A percentile compares a stretch with the other conserved stretches of the same genome.
phyloP scores from a whole-genome alignment of 352 stramenopile species.

The Blastocystis sp. region DNA sequence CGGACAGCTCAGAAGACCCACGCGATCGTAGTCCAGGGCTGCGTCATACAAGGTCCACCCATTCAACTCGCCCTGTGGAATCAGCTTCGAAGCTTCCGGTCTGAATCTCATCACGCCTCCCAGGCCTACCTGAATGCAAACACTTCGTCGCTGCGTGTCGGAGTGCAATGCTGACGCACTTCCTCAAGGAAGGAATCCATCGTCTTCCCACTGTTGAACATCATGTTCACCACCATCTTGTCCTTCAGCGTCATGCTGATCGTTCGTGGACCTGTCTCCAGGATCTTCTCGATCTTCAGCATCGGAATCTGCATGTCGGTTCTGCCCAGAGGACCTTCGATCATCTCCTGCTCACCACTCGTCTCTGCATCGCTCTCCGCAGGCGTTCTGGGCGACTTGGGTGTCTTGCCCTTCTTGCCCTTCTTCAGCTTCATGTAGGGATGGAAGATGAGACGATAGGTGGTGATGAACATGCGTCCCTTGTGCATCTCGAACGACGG shows the following conservation, averaged over 20 bases:
- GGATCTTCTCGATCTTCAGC: conserved; percentile 48
- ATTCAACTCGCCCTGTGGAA: conserved; percentile 55
- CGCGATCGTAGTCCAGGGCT: conserved; percentile 71
- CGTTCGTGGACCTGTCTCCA: conserved; percentile 33
- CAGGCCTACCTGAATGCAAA: conserved; percentile 43
- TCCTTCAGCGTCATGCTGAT: conserved; percentile 54
- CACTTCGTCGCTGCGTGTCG: conserved; percentile 32
- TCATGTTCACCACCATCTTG: conserved; percentile 55
- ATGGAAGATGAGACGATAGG: conserved; percentile 60
- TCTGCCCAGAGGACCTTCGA: conserved; percentile 2
- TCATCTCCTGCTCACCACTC: neutral
- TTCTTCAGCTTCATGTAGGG: conserved; percentile 60
- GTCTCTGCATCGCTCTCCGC: neutral
- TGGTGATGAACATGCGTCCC: conserved; percentile 56
- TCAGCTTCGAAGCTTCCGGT: conserved; percentile 48
- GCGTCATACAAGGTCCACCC: conserved; percentile 63
- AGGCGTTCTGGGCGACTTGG: neutral
- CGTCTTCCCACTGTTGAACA: conserved; percentile 17
- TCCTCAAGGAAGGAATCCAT: conserved; percentile 29
- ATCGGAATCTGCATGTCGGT: conserved; percentile 16
- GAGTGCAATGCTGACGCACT: neutral
- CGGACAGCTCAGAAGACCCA: conserved; percentile 71
- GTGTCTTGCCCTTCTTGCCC: conserved; percentile 41
- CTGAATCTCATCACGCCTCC: neutral
- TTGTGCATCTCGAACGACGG: conserved; percentile 53